Base-by-base conservation (phyloP, 2,329 filamentous ascomycete species). In the Colletotrichum sp. region DNA sequence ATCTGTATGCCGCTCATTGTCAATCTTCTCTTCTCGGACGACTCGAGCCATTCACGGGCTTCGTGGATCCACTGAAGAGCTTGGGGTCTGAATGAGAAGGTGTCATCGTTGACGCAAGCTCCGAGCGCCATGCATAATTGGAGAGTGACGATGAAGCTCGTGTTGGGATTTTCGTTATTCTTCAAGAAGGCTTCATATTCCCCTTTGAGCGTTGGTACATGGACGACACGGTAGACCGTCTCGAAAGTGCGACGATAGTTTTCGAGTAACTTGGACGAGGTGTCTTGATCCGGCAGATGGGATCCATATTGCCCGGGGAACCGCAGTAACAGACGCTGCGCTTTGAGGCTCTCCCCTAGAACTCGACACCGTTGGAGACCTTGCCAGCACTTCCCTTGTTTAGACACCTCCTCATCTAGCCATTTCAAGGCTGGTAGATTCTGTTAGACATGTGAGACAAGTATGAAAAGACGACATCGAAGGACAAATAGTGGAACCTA, bases 391-490 rank as follows among this genome's bases (percentile, higher is more conserved):
- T 85, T 82, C 4, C 80, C 80, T 24, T 77, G 79, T 67, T 80
- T 81, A 32, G 83, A 80, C 32, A 77, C 76, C n/a, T 78, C 70
- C 21, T 79, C 67, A 32, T 75, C 77, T 6, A 83, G 75, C 4
- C 85, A 81, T 57, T 90, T 87, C 12, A 90, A 79, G 18, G 84
- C 79, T 14, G 86, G 80, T 61, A 90, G 81, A 6, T 91, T 80
- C 66, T 88, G 86, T 13, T 6, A 16, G 80, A 80, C 59, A 88
- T 81, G 87, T 88, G 48, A 36, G 30, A 66, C 43, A 13, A 4
- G 3, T 21, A 48, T 13, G 55, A 59, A 59, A 10, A 59, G 36
- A 76, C 8, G 14, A 4, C 4, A 34, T 57, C 18, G 8, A 30
- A 67, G 18, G 9, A 21, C 6, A 24, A 57, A 32, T 78, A 70